phyloP scores from a whole-genome alignment of 257 asterid genomes.

The Anisodus acutangulus region DNA sequence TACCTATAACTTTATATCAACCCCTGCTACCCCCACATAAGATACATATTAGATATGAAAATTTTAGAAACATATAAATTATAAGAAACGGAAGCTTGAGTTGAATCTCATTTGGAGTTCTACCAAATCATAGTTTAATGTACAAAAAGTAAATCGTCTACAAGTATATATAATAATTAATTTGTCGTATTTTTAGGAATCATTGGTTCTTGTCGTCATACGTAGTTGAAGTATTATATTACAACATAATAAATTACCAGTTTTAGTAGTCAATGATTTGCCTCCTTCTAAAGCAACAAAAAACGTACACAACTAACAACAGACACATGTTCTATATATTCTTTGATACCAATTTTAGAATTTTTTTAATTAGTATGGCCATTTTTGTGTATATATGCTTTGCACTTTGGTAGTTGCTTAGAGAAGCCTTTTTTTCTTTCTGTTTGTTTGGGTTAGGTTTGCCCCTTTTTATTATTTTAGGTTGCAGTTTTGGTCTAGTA shows the following conservation, averaged over 20 bases:
- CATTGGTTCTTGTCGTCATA: constrained; percentile 11
- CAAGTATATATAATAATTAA: neutral
- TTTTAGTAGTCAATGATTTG: constrained; percentile 34
- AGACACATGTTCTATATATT: constrained; percentile 27
- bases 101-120: neutral
- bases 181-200: constrained; percentile 1
- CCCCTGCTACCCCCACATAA: neutral
- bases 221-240: constrained; percentile 8
- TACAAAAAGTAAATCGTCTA: neutral
- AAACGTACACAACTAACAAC: constrained; percentile 28
- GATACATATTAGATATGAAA: neutral
- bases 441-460: constrained; percentile 1
- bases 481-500: neutral
- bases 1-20: neutral
- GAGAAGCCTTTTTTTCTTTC: constrained; percentile 6
- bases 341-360: neutral
- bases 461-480: neutral
- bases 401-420: constrained; percentile 31
- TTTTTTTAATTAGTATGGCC: neutral
- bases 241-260: neutral
- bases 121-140: neutral
- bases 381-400: constrained; percentile 16
- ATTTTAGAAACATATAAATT: neutral
- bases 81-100: constrained; percentile 10
- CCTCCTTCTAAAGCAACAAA: constrained; percentile 22